Evolutionary conservation across 2,329 filamentous ascomycete species (phyloP).

Genomic region (Canariomyces notabilis): DNA sequence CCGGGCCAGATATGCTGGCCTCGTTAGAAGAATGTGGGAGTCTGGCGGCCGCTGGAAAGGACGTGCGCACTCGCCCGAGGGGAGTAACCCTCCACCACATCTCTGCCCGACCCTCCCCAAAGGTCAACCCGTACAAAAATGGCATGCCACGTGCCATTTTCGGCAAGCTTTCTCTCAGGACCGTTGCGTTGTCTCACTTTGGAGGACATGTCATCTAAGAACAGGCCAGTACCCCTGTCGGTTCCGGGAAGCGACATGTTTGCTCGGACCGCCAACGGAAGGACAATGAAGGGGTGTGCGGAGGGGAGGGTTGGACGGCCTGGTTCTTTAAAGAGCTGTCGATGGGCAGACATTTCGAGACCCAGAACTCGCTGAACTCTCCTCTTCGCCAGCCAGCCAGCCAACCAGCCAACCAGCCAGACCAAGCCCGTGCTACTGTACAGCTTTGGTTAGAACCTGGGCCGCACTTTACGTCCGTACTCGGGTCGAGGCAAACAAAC

Average conservation of each 20-base stretch:
- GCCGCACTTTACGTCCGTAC: not conserved
- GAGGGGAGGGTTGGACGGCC: not conserved
- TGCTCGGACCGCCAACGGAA: not conserved
- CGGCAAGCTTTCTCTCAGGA: constrained; percentile 15
- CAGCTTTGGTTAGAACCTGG: not conserved
- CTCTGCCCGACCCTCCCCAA: constrained; percentile 1
- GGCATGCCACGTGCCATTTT: constrained; percentile 23
- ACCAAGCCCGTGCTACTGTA: no score
- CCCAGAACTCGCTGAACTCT: not conserved
- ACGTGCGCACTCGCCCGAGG: constrained; percentile 1
- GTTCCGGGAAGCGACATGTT: constrained; percentile 1
- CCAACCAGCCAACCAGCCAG: not conserved
- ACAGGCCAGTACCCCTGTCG: not conserved
- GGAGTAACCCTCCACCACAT: constrained; percentile 3
- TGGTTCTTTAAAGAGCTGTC: constrained; percentile 11
- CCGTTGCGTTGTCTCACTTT: constrained; percentile 9
- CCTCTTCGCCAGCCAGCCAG: not conserved
- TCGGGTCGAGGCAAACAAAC: not conserved
- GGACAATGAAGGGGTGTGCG: not conserved
- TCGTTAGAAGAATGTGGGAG: constrained; percentile 10
- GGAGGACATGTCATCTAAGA: constrained; percentile 14
- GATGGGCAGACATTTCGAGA: constrained; percentile 5
- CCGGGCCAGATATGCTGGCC: constrained; percentile 17
- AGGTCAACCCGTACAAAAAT: constrained; percentile 15
- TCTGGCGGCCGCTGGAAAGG: constrained; percentile 11